Evolutionary conservation across 106 monocot genomes (phyloP).

Genomic region (Phalaenopsis equestris): DNA sequence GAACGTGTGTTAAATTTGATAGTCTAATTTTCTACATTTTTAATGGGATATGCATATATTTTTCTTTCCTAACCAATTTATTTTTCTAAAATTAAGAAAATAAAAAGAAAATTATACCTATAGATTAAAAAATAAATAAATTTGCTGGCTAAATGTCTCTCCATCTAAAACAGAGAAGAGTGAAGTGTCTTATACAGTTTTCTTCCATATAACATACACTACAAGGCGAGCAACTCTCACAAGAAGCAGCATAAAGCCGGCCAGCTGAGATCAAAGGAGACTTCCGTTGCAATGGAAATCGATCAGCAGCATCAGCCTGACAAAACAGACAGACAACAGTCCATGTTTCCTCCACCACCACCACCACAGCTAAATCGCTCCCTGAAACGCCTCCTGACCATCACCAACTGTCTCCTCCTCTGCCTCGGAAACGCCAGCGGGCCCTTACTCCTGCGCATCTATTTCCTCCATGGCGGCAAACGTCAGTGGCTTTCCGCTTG

Average conservation of each 20-base stretch:
- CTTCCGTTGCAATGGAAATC: background rate
- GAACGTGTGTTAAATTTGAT: no score
- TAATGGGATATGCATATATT: no score
- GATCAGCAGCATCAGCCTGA: background rate
- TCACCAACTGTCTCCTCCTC: conserved; percentile 17
- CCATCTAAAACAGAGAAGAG: no score
- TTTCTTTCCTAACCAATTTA: no score
- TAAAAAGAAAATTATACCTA: no score
- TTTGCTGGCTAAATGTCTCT: no score
- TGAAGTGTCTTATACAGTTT: background rate
- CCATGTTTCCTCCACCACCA: background rate
- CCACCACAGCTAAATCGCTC: background rate
- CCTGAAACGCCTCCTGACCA: conserved; percentile 12
- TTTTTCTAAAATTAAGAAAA: no score
- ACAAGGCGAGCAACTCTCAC: no score
- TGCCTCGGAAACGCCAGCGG: conserved; percentile 31
- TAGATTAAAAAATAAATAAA: no score
- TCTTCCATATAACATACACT: background rate
- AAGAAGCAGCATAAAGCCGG: background rate
- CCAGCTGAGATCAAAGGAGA: background rate
- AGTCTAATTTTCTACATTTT: no score
- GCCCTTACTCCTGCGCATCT: conserved; percentile 53
- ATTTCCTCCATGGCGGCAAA: conserved; percentile 62
- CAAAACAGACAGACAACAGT: background rate
- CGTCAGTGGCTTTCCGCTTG: conserved; percentile 52